These are phyloP conservation scores for Iberis pinnata DNA, from an alignment of 345 rosid species.

Conservation along the genomic window DNA sequence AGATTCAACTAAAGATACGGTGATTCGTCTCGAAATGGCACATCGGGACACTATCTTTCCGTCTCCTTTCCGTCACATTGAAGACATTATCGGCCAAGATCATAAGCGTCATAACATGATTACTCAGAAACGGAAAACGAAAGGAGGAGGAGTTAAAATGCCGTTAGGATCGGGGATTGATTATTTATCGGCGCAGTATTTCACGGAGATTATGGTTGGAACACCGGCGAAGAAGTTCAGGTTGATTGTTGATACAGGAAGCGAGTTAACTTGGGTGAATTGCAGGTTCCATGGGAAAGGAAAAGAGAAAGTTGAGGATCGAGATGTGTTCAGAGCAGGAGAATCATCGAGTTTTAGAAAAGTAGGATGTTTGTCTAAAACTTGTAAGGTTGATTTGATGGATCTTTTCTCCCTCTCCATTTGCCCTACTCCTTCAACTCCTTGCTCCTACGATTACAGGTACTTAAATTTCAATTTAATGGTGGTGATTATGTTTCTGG, in stretches of 20 bases:
- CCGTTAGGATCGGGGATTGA: constrained; percentile 39
- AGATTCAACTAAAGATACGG: not conserved
- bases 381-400: constrained; percentile 43
- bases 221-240: too few relatives aligned
- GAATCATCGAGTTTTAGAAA: constrained; percentile 41
- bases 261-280: too few relatives aligned
- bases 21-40: not conserved
- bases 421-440: constrained; percentile 44
- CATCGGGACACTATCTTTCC: constrained; percentile 11
- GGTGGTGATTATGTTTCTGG: not conserved
- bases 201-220: too few relatives aligned
- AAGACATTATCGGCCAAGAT: constrained; percentile 32
- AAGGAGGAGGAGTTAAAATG: constrained; percentile 28
- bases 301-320: constrained; percentile 9
- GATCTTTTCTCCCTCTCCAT: constrained; percentile 44
- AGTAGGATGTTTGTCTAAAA: constrained; percentile 43
- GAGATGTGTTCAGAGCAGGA: constrained; percentile 35
- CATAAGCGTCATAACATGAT: constrained; percentile 31
- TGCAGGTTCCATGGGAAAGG: too few relatives aligned
- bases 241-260: too few relatives aligned
- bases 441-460: constrained; percentile 63
- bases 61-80: constrained; percentile 2
- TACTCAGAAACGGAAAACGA: constrained; percentile 5
- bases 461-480: constrained; percentile 9
- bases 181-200: too few relatives aligned